phyloP scores from a whole-genome alignment of 176 grass and related monocot species.

The Triticum turgidum region DNA sequence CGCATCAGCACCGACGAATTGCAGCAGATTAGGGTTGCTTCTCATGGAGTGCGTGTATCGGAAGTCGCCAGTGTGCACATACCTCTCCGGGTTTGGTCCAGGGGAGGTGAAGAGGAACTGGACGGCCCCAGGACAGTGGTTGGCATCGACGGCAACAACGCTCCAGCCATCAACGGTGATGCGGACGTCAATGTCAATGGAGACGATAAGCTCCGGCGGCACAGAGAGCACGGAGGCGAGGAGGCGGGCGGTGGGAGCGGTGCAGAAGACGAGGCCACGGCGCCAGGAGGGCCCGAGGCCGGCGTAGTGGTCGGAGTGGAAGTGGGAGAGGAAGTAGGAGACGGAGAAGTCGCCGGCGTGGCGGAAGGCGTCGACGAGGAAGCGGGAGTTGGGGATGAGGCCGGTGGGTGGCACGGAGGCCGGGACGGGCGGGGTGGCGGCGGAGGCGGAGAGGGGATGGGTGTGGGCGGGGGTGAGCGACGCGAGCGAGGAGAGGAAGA shows the following conservation, averaged over 20 bases:
- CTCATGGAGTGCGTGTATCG: conserved; percentile 70
- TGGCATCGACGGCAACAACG: conserved; percentile 65
- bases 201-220: conserved; percentile 58
- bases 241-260: conserved; percentile 61
- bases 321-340: conserved; percentile 94
- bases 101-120: conserved; percentile 77
- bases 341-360: conserved; percentile 77
- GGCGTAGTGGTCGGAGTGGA: conserved; percentile 89
- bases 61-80: conserved; percentile 83
- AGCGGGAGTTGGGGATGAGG: conserved; percentile 72
- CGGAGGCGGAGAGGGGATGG: conserved; percentile 27
- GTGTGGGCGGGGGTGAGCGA: conserved; percentile 25
- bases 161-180: conserved; percentile 62
- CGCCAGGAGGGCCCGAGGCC: conserved; percentile 70
- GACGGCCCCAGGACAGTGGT: conserved; percentile 90
- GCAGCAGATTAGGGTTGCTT: conserved; percentile 50
- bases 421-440: conserved; percentile 50
- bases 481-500: conserved; percentile 39
- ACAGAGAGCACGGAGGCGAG: conserved; percentile 58
- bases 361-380: conserved; percentile 87
- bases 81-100: conserved; percentile 43
- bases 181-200: conserved; percentile 42
- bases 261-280: conserved; percentile 79
- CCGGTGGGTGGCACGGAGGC: conserved; percentile 38
- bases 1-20: conserved; percentile 69